Percentiles rank a stretch among this genome's conserved stretches.
Evolutionary conservation across 2,329 filamentous ascomycete species (phyloP).

Genomic region (Leptographium wingfieldii): DNA sequence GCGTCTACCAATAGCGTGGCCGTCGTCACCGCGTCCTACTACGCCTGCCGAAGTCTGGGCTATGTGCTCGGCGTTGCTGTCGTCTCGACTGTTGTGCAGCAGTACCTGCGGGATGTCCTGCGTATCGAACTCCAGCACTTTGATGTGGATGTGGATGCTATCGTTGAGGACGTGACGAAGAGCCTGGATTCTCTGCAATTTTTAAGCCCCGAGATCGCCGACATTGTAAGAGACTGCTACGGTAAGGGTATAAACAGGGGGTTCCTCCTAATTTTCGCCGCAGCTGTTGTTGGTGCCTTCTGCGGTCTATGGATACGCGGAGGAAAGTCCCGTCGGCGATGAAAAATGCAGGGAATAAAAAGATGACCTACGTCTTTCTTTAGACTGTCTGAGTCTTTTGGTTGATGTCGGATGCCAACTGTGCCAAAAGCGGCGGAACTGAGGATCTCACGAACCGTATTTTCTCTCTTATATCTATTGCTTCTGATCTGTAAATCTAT

Average conservation of each 20-base stretch:
- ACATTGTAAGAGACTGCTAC: neutral
- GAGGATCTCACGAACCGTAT: no score
- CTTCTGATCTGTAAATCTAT: no score
- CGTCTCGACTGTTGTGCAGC: neutral
- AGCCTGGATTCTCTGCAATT: neutral
- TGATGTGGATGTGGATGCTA: neutral
- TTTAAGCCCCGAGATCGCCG: neutral
- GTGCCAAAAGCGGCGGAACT: no score
- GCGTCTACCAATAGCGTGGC: neutral
- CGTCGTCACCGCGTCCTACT: neutral
- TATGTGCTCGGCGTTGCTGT: neutral
- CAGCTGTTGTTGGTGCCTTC: neutral
- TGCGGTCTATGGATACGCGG: neutral
- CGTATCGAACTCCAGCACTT: neutral
- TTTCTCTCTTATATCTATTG: no score
- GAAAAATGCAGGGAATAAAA: neutral
- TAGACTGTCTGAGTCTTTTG: no score
- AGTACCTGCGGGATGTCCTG: neutral
- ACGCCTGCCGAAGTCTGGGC: neutral
- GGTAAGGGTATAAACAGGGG: neutral
- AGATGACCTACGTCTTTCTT: neutral
- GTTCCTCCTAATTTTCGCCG: neutral
- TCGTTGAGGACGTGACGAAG: neutral
- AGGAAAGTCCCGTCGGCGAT: neutral
- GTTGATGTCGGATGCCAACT: no score